Conservation (phyloP, 2,329 filamentous ascomycete genomes). For the Penicillium sp. region DNA sequence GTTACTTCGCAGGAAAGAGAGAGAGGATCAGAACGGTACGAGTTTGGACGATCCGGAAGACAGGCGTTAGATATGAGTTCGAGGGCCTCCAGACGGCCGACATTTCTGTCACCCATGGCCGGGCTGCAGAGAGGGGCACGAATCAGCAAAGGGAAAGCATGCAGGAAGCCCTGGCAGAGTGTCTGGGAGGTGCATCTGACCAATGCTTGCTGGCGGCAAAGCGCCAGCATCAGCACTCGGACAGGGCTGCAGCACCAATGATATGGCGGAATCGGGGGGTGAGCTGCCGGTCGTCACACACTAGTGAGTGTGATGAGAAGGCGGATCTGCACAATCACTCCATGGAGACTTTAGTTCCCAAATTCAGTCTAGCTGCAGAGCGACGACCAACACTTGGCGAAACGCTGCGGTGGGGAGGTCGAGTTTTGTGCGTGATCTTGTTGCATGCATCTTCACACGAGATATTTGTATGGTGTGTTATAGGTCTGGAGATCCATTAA, state of each 20-base stretch:
- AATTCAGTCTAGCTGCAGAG: constrained; percentile 6
- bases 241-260: constrained; percentile 34
- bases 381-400: constrained; percentile 11
- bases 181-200: constrained; percentile 38
- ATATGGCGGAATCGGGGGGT: constrained; percentile 20
- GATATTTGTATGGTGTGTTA: not conserved
- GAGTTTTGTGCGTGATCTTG: constrained; percentile 2
- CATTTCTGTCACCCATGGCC: constrained; percentile 21
- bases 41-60: constrained; percentile 28
- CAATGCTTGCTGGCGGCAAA: constrained; percentile 39
- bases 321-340: constrained; percentile 34
- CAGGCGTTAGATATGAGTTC: constrained; percentile 36
- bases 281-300: constrained; percentile 37
- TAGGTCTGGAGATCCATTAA: not conserved
- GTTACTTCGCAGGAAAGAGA: constrained; percentile 13
- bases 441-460: not conserved
- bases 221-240: constrained; percentile 35
- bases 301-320: constrained; percentile 38
- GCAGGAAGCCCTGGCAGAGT: constrained; percentile 28
- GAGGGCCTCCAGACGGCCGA: constrained; percentile 15
- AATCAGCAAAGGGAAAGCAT: constrained; percentile 28
- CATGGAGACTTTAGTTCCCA: constrained; percentile 18
- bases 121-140: constrained; percentile 33
- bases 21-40: constrained; percentile 19
- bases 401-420: constrained; percentile 15